Percentiles rank a stretch among this genome's conserved stretches.
Conservation (phyloP, 2,329 filamentous ascomycete species). For the Fusarium fujikuroi region DNA sequence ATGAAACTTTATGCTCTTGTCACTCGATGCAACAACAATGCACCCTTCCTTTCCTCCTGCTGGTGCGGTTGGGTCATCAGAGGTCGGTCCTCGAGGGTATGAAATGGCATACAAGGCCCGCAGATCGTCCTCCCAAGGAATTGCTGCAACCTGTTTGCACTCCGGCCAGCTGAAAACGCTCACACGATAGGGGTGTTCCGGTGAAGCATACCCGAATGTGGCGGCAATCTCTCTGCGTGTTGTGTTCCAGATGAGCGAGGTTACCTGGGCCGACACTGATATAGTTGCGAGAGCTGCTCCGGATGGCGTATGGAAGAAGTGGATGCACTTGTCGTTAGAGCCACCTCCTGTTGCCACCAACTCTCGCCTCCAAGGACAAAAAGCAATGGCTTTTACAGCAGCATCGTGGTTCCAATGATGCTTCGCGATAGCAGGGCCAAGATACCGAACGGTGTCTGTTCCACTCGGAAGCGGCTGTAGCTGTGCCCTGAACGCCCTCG, state of each 20-base stretch:
- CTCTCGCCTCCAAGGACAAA: conserved; percentile 92
- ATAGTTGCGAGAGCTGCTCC: conserved; percentile 90
- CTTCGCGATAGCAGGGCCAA: conserved; percentile 68
- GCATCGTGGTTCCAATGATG: conserved; percentile 84
- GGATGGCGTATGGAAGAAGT: conserved; percentile 90
- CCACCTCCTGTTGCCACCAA: conserved; percentile 92
- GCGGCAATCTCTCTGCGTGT: conserved; percentile 88
- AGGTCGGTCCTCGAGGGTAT: conserved; percentile 69
- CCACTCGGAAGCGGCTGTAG: conserved; percentile 46
- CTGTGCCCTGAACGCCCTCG: conserved; percentile 35
- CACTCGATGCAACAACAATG: conserved; percentile 90
- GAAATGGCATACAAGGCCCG: conserved; percentile 88
- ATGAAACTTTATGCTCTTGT: conserved; percentile 93
- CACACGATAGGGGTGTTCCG: conserved; percentile 88
- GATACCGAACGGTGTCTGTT: conserved; percentile 55
- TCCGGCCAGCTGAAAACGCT: conserved; percentile 96
- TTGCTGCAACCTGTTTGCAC: conserved; percentile 84
- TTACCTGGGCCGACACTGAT: conserved; percentile 92
- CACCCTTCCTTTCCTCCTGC: conserved; percentile 60
- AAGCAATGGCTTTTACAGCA: conserved; percentile 95
- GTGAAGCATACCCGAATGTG: conserved; percentile 93
- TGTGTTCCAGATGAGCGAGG: conserved; percentile 88
- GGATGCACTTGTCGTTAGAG: conserved; percentile 93
- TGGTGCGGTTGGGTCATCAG: conserved; percentile 39
- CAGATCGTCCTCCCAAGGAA: conserved; percentile 84